phyloP scores from a whole-genome alignment of 108 stramenopile genomes.

The Hondaea fermentalgiana region DNA sequence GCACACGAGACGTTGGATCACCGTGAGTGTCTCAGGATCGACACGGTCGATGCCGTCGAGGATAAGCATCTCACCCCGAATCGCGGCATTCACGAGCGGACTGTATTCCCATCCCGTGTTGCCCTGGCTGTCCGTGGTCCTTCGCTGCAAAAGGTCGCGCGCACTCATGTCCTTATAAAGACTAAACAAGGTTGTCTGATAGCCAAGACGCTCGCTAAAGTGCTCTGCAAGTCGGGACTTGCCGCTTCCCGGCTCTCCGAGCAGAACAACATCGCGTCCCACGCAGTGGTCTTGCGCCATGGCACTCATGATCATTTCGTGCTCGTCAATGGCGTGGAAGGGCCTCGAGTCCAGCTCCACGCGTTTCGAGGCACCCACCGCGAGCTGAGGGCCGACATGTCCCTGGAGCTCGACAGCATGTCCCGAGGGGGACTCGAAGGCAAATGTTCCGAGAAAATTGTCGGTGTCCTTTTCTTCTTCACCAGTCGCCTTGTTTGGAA shows the following conservation, averaged over 20 bases:
- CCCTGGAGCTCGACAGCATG: not conserved
- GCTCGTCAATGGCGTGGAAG: not conserved
- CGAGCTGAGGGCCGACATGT: not conserved
- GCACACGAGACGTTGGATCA: conserved; percentile 73
- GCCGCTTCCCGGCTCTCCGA: conserved; percentile 59
- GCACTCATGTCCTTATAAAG: conserved; percentile 63
- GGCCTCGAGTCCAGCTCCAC: not conserved
- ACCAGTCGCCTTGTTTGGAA: not conserved
- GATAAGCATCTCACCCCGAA: conserved; percentile 27
- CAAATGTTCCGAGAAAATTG: no score
- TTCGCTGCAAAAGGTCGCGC: conserved; percentile 60
- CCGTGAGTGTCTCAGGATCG: conserved; percentile 69
- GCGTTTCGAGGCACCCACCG: not conserved
- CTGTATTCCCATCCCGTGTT: conserved; percentile 26
- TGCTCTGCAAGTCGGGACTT: conserved; percentile 53
- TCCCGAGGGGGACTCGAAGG: not conserved
- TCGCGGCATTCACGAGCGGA: conserved; percentile 24
- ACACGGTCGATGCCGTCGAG: conserved; percentile 76
- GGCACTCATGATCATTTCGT: not conserved
- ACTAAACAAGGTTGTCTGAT: conserved; percentile 45
- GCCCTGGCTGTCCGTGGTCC: conserved; percentile 21
- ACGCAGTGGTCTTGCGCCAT: conserved; percentile 19
- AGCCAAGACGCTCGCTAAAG: conserved; percentile 45
- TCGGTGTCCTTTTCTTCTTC: no score
- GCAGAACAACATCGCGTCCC: conserved; percentile 52